phyloP scores from a whole-genome alignment of 331 rosid species.

The Cydonia oblonga region DNA sequence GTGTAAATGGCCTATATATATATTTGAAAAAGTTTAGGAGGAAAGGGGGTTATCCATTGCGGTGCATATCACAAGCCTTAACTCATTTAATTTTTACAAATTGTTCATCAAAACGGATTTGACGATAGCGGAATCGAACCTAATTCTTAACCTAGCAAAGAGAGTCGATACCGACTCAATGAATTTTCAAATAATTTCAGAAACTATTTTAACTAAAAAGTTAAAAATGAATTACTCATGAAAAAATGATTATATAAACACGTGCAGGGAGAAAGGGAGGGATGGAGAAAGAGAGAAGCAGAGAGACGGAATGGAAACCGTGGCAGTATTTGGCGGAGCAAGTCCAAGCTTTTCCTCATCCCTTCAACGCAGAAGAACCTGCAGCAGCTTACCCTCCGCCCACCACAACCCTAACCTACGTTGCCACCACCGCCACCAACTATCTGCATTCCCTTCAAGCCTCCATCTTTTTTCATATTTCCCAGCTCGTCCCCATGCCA shows the following conservation, averaged over 20 bases:
- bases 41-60: too few relatives aligned
- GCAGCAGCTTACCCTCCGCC: constrained; percentile 19
- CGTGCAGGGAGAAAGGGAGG: not conserved
- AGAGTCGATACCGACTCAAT: too few relatives aligned
- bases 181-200: too few relatives aligned
- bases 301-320: constrained; percentile 32
- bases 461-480: constrained; percentile 43
- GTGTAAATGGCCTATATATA: too few relatives aligned
- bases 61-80: too few relatives aligned
- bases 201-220: too few relatives aligned
- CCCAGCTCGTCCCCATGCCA: constrained; percentile 25
- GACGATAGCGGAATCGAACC: accelerated
- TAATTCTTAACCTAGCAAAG: too few relatives aligned
- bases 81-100: too few relatives aligned
- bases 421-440: constrained; percentile 16
- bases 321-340: constrained; percentile 46
- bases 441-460: constrained; percentile 68
- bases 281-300: not conserved
- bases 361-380: constrained; percentile 11
- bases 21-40: too few relatives aligned
- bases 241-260: not conserved
- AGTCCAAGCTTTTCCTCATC: constrained; percentile 32
- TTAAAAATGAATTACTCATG: too few relatives aligned
- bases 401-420: constrained; percentile 8
- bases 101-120: too few relatives aligned